phyloP scores from a whole-genome alignment of 1,139 yeast species.

The Kurtzmaniella quercitrusa region DNA sequence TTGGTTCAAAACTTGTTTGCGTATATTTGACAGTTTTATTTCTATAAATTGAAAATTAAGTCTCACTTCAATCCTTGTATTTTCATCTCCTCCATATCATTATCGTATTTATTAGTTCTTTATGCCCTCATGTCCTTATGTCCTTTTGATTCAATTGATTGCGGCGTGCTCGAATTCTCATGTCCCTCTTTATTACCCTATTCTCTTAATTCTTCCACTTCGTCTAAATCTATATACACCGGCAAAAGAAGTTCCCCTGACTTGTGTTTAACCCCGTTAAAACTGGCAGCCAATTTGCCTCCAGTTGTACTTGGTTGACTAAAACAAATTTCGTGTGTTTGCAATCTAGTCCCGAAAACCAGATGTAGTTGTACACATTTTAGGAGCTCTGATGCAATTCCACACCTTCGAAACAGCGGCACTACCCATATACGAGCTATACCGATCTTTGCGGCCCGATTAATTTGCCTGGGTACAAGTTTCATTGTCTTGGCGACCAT shows the following conservation, averaged over 20 bases:
- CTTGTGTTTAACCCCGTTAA: constrained; percentile 49
- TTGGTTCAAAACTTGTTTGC: too few species aligned
- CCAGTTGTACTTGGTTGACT: constrained; percentile 72
- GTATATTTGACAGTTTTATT: too few species aligned
- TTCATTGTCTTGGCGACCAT: constrained; percentile 38
- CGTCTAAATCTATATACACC: constrained; percentile 36
- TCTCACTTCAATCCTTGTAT: too few species aligned
- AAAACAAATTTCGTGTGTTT: constrained; percentile 50
- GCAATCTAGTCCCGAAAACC: constrained; percentile 49
- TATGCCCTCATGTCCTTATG: too few species aligned
- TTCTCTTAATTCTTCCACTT: not conserved
- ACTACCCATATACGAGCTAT: constrained; percentile 65
- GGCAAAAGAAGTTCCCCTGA: constrained; percentile 50
- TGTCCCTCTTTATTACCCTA: not conserved
- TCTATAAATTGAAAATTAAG: too few species aligned
- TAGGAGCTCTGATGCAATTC: constrained; percentile 45
- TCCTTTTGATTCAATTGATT: too few species aligned
- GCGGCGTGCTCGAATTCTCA: too few species aligned
- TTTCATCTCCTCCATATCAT: too few species aligned
- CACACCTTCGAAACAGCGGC: constrained; percentile 48
- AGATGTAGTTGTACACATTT: constrained; percentile 35
- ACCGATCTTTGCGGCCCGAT: constrained; percentile 39
- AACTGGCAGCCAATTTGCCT: constrained; percentile 47
- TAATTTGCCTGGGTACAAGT: constrained; percentile 33
- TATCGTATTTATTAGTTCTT: too few species aligned